Evolutionary conservation across 2,329 filamentous ascomycete genomes (phyloP).

Genomic region (Metarhizium brunneum): DNA sequence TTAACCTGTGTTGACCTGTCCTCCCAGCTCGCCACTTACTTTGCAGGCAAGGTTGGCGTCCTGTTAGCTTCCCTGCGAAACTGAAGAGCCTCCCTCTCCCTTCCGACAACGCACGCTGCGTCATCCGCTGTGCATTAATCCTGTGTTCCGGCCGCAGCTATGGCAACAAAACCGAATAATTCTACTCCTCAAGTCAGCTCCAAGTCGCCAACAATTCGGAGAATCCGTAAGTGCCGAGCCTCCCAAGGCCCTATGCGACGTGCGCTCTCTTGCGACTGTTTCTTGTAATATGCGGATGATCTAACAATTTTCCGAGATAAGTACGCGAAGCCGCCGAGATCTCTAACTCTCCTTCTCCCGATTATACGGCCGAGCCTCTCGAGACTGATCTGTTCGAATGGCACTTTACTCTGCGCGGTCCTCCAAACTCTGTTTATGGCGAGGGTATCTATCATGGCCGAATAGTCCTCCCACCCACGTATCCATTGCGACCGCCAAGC

Average conservation of each 20-base stretch:
- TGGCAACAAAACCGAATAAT: constrained; percentile 1
- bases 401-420: constrained; percentile 96
- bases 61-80: neutral
- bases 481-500: constrained; percentile 85
- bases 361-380: constrained; percentile 77
- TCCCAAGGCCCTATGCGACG: neutral
- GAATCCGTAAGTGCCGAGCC: constrained; percentile 53
- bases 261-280: neutral
- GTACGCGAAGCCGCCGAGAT: constrained; percentile 90
- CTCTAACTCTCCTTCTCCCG: constrained; percentile 66
- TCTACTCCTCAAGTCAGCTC: constrained; percentile 47
- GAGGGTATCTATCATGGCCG: constrained; percentile 89
- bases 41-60: neutral
- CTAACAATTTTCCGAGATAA: constrained; percentile 19
- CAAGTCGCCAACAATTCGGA: constrained; percentile 76
- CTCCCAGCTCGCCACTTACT: neutral
- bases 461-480: constrained; percentile 80
- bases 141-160: neutral
- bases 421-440: constrained; percentile 70
- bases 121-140: neutral
- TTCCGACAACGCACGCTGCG: neutral
- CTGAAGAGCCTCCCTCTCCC: neutral
- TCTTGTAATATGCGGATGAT: constrained; percentile 1
- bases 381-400: constrained; percentile 93
- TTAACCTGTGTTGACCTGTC: neutral